phyloP scores from a whole-genome alignment of 1,139 yeast species.

The Zygosaccharomyces pseudobailii region DNA sequence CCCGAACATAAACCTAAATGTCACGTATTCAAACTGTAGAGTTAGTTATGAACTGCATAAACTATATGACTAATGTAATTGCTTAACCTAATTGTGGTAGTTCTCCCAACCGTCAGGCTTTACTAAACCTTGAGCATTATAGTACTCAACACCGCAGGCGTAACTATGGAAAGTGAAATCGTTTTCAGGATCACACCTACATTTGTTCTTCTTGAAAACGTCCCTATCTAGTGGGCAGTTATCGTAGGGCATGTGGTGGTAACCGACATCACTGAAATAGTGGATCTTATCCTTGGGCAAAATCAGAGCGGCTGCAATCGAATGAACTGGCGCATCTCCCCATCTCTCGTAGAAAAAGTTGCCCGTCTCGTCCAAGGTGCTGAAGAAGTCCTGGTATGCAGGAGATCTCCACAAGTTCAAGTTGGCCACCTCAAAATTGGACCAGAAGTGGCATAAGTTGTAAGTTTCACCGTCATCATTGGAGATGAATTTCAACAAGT shows the following conservation, averaged over 20 bases:
- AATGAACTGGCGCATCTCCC: conserved; percentile 93
- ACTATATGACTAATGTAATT: neutral
- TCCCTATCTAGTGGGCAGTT: conserved; percentile 60
- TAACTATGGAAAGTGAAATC: conserved; percentile 66
- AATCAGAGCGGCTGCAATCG: conserved; percentile 74
- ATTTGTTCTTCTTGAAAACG: conserved; percentile 46
- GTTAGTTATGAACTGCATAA: neutral
- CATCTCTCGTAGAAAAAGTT: conserved; percentile 89
- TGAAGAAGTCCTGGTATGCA: conserved; percentile 65
- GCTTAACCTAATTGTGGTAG: conserved; percentile 3
- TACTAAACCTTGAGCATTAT: conserved; percentile 42
- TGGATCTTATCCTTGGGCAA: conserved; percentile 62
- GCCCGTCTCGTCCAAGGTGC: conserved; percentile 68
- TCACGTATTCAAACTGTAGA: neutral
- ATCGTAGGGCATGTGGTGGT: conserved; percentile 52
- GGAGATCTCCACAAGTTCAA: conserved; percentile 71
- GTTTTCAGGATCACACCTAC: conserved; percentile 60
- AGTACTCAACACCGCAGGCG: conserved; percentile 56
- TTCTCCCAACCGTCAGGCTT: conserved; percentile 55
- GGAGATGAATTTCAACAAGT: conserved; percentile 66
- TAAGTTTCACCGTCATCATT: conserved; percentile 62
- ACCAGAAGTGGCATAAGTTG: conserved; percentile 85
- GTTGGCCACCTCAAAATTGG: conserved; percentile 76
- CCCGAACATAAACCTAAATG: neutral
- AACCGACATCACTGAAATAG: conserved; percentile 70